Base-by-base conservation (phyloP, 2,329 filamentous ascomycete genomes). In the Ascochyta pisi region DNA sequence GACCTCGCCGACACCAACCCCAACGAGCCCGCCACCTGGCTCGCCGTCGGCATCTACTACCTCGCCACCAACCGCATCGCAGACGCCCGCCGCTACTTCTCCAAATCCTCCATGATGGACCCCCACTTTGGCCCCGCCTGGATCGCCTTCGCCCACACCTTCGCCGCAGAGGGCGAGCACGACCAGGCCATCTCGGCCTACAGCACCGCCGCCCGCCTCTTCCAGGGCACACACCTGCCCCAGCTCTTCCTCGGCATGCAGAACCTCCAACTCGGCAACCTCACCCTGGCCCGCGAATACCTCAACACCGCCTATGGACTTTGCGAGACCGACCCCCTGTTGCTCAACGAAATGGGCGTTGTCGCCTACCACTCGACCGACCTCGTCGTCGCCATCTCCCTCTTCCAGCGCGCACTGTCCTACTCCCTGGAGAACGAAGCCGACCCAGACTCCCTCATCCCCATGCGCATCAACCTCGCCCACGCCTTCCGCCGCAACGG, bases 121-220 rank as follows among this genome's bases (percentile, higher is more conserved):
- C 91, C 94, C 6, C 94, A 98, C 78, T 99, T 96, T 68, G 94
- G 94, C 0, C 91, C 95, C 1, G 95, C 95, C 3, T 99, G 95
- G 95, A 98, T 99, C 62, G 95, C 96, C 1, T 99, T 99, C 71
- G 95, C 95, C 1, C 96, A 99, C 75, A 99, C 95, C 0, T 99
- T 99, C 73, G 95, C 95, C 1, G 93, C 92, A 10, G 95, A 99
- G 75, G 95, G 95, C 48, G 95, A 99, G 76, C 93, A 98, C 75
- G 95, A 99, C 74, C 95, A 99, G 78, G 95, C 95, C 43, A 97
- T 99, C 61, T 96, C 93, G 8, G 95, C 96, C 0, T 99, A 99
- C 78, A 96, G 91, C 27, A 99, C 95, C 0, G 95, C 95, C 0
- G 94, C 94, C 2, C 85, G 95, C 35, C 80, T 99, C 0, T 99